Evolutionary conservation across 1,139 yeast species (phyloP).

Genomic region (Geotrichum restrictum): DNA sequence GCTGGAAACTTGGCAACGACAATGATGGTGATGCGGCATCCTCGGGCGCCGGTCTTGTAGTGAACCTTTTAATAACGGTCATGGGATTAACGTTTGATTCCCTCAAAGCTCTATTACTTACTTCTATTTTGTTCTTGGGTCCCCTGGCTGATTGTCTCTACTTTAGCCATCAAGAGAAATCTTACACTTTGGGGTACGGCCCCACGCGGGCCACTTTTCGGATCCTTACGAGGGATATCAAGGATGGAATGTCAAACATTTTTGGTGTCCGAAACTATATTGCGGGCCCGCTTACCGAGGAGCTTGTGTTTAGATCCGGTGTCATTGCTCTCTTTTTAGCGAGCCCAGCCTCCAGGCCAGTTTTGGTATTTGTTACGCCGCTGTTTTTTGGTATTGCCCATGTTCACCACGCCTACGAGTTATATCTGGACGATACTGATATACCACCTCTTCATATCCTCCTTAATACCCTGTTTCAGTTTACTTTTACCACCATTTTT

Average conservation of each 20-base stretch:
- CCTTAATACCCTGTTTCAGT: conserved; percentile 52
- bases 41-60: too few species aligned
- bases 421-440: conserved; percentile 34
- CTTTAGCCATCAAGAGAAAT: conserved; percentile 28
- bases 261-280: conserved; percentile 62
- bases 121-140: conserved; percentile 48
- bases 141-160: conserved; percentile 49
- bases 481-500: conserved; percentile 69
- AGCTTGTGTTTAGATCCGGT: conserved; percentile 68
- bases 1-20: conserved; percentile 30
- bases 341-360: conserved; percentile 29
- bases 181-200: conserved; percentile 24
- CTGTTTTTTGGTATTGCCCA: conserved; percentile 87
- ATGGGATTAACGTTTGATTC: conserved; percentile 24
- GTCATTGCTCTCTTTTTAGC: conserved; percentile 46
- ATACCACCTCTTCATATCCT: conserved; percentile 34
- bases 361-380: conserved; percentile 50
- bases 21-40: too few species aligned
- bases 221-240: conserved; percentile 19
- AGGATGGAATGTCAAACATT: conserved; percentile 35
- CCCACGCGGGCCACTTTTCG: conserved; percentile 23
- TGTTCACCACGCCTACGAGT: conserved; percentile 72
- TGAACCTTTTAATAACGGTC: conserved; percentile 10
- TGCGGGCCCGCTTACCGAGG: conserved; percentile 87
- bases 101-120: conserved; percentile 32